Evolutionary conservation across 73 alveolate genomes (phyloP).

Genomic region (Paramecium bursaria): DNA sequence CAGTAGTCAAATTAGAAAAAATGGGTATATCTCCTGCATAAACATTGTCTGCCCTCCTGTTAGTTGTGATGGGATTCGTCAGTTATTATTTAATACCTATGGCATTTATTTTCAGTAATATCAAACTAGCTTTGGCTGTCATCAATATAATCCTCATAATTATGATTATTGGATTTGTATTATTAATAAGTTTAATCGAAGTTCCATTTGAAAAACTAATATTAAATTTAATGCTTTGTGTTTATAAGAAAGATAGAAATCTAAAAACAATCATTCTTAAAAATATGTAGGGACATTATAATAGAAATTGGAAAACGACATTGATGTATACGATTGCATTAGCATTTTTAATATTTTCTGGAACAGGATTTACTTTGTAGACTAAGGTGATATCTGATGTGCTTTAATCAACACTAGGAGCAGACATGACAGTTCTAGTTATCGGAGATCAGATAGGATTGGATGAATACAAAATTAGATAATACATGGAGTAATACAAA

Average conservation of each 20-base stretch:
- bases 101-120: constrained; percentile 82
- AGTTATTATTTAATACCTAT: constrained; percentile 95
- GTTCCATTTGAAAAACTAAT: constrained; percentile 78
- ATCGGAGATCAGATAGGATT: constrained; percentile 73
- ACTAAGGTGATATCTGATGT: constrained; percentile 76
- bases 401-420: constrained; percentile 75
- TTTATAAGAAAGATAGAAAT: constrained; percentile 80
- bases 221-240: constrained; percentile 68
- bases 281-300: constrained; percentile 91
- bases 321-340: constrained; percentile 92
- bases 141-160: constrained; percentile 84
- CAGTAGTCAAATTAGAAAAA: constrained; percentile 88
- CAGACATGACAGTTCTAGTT: constrained; percentile 79
- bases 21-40: constrained; percentile 89
- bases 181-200: constrained; percentile 77
- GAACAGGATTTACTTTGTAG: constrained; percentile 85
- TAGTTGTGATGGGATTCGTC: constrained; percentile 85
- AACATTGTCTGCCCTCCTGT: constrained; percentile 77
- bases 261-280: constrained; percentile 82
- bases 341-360: constrained; percentile 92
- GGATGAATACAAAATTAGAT: constrained; percentile 77
- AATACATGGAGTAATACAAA: constrained; percentile 55
- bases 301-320: constrained; percentile 93
- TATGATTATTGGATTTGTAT: constrained; percentile 93
- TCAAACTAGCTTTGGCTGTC: constrained; percentile 85